phyloP scores from a whole-genome alignment of 1,284 basidiomycete species.

The Ganoderma resinaceum region DNA sequence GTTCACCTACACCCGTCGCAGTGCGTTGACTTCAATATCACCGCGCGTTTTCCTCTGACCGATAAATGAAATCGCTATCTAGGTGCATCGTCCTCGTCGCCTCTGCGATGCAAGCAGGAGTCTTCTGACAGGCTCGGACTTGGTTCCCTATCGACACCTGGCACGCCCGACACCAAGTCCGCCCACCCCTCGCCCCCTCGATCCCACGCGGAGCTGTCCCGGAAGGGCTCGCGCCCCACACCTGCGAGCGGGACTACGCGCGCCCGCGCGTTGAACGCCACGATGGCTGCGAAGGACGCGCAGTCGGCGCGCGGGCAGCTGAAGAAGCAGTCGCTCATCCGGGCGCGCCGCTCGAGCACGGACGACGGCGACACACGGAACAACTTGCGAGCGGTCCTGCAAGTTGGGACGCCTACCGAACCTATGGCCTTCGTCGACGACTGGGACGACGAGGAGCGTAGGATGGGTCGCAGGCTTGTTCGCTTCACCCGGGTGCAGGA shows the following conservation, averaged over 20 bases:
- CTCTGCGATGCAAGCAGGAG: slow-evolving; percentile 19
- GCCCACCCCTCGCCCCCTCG: slow-evolving; percentile 1
- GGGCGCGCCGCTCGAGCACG: slow-evolving; percentile 40
- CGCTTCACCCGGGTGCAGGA: slow-evolving; percentile 70
- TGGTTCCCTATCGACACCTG: slow-evolving; percentile 8
- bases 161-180: slow-evolving; percentile 8
- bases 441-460: slow-evolving; percentile 65
- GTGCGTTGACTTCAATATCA: slow-evolving; percentile 43
- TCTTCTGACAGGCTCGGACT: slow-evolving; percentile 10
- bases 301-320: slow-evolving; percentile 28
- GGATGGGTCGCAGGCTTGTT: slow-evolving; percentile 73
- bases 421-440: slow-evolving; percentile 50
- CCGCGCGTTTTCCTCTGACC: not conserved
- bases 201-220: slow-evolving; percentile 10
- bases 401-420: slow-evolving; percentile 62
- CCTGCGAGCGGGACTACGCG: slow-evolving; percentile 22
- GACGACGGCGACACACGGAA: slow-evolving; percentile 46
- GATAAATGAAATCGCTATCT: not conserved
- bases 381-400: slow-evolving; percentile 55
- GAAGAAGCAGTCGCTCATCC: slow-evolving; percentile 45
- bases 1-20: slow-evolving; percentile 66
- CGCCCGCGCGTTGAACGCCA: slow-evolving; percentile 26
- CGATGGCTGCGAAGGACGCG: slow-evolving; percentile 25
- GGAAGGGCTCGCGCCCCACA: slow-evolving; percentile 25
- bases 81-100: slow-evolving; percentile 18